phyloP scores from a whole-genome alignment of 1,139 yeast genomes.

The Pichia sorboxylosa region DNA sequence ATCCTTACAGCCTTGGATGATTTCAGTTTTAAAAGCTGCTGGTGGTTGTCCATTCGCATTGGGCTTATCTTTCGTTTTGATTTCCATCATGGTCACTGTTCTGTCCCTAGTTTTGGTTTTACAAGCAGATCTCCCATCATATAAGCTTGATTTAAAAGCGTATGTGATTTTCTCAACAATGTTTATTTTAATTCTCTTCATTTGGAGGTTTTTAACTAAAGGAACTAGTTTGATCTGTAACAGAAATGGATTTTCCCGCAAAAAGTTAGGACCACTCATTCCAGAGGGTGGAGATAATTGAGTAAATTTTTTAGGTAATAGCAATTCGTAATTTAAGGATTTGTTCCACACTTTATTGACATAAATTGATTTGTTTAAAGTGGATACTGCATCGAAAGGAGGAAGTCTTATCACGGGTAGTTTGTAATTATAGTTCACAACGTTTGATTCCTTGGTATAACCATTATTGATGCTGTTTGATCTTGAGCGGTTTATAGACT shows the following conservation, averaged over 20 bases:
- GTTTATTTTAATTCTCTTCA: conserved; percentile 64
- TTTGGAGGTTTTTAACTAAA: conserved; percentile 49
- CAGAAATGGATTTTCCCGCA: conserved; percentile 25
- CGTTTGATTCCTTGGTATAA: background rate
- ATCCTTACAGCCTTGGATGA: conserved; percentile 45
- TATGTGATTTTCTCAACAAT: conserved; percentile 64
- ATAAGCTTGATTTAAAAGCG: conserved; percentile 33
- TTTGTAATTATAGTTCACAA: conserved; percentile 25
- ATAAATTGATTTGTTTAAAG: conserved; percentile 70
- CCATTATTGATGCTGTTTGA: conserved; percentile 2
- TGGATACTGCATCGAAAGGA: conserved; percentile 62
- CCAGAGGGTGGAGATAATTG: conserved; percentile 42
- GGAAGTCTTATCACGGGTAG: conserved; percentile 64
- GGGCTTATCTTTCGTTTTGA: conserved; percentile 35
- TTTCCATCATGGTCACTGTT: conserved; percentile 46
- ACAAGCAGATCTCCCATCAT: conserved; percentile 24
- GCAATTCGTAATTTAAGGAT: conserved; percentile 63
- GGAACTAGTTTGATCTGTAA: conserved; percentile 65
- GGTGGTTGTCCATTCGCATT: conserved; percentile 12
- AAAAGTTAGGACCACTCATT: conserved; percentile 17
- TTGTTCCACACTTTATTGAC: conserved; percentile 79
- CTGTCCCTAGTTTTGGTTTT: conserved; percentile 39
- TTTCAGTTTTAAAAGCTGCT: conserved; percentile 45
- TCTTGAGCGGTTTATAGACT: no score
- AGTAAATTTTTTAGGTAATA: conserved; percentile 65